phyloP scores from a whole-genome alignment of 1,284 basidiomycete species.

The Fistulinella cinereoalba region DNA sequence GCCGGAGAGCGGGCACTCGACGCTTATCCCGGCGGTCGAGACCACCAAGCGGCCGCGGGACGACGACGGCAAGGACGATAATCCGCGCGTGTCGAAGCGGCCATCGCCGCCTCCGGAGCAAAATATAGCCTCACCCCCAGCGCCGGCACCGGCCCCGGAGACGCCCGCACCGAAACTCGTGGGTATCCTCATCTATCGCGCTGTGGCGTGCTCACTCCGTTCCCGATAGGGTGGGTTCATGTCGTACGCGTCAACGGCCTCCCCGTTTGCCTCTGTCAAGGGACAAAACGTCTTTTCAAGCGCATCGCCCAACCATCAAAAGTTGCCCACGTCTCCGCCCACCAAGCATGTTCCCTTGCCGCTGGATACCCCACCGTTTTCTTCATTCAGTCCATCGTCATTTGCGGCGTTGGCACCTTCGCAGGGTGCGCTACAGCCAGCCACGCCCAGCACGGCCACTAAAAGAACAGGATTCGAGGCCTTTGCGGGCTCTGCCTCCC shows the following conservation, averaged over 20 bases:
- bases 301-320: conserved; percentile 37
- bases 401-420: conserved; percentile 32
- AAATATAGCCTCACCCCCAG: conserved; percentile 26
- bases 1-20: conserved; percentile 22
- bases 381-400: conserved; percentile 25
- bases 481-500: conserved; percentile 59
- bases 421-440: conserved; percentile 15
- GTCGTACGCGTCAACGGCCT: conserved; percentile 67
- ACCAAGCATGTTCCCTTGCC: conserved; percentile 17
- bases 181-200: conserved; percentile 23
- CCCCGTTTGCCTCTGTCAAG: conserved; percentile 67
- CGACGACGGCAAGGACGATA: conserved; percentile 33
- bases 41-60: conserved; percentile 35
- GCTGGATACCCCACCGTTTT: conserved; percentile 20
- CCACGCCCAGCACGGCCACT: conserved; percentile 35
- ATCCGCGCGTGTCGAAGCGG: conserved; percentile 54
- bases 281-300: conserved; percentile 59
- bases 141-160: conserved; percentile 14
- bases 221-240: conserved; percentile 58
- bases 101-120: conserved; percentile 67
- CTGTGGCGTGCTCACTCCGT: conserved; percentile 9
- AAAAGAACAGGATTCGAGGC: conserved; percentile 63
- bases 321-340: conserved; percentile 10
- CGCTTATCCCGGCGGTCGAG: conserved; percentile 13
- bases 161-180: conserved; percentile 48